Evolutionary conservation across 352 stramenopile genomes (phyloP), one percentile per base, ranked within the genome.

Genomic region (Achlya hypogyna): DNA sequence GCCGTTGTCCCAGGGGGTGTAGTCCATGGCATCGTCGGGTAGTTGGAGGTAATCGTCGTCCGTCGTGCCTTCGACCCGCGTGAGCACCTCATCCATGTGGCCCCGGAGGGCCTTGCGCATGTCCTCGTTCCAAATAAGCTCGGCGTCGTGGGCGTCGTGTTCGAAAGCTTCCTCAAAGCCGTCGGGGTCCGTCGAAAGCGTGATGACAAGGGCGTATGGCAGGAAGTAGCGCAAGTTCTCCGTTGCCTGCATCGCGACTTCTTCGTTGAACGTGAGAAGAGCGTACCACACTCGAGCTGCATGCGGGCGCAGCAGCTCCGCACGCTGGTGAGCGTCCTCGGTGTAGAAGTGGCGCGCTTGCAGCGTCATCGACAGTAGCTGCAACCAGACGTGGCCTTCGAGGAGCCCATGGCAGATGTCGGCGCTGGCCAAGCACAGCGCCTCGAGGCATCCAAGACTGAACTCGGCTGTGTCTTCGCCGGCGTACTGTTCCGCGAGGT

Each of bases 51-150:
- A 45, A 10, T 45, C n/a, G 38, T 45, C 38, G 38, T 34, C 16
- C n/a, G 54, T 5, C 47, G n/a, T 35, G 54, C 20, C 35, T 51
- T 25, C 20, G 54, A 52, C 23, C 12, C 38, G 38, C 38, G 38
- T 45, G 38, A 64, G n/a, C 12, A 64, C 16, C 20, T 51, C 14
- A 5, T 64, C 54, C 34, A 64, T 28, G 29, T 64, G 54, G 1
- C n/a, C 47, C n/a, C 54, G 54, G 8, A 64, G 16, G 32, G 32
- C 54, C 9, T 38, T 16, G 20, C 54, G 54, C 45, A 47, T 64
- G 34, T 64, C 31, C 18, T 64, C 54, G 35, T 64, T 51, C 54
- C 54, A 64, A 34, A 64, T 64, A 8, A 64, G 40, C 35, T 64
- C 54, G 28, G 54, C 54, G 28, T 64, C 54, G 40, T 52, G 31